These are phyloP conservation scores for Chalaropsis ovoidea DNA, from an alignment of 2,329 filamentous ascomycete species.

Conservation along the genomic window DNA sequence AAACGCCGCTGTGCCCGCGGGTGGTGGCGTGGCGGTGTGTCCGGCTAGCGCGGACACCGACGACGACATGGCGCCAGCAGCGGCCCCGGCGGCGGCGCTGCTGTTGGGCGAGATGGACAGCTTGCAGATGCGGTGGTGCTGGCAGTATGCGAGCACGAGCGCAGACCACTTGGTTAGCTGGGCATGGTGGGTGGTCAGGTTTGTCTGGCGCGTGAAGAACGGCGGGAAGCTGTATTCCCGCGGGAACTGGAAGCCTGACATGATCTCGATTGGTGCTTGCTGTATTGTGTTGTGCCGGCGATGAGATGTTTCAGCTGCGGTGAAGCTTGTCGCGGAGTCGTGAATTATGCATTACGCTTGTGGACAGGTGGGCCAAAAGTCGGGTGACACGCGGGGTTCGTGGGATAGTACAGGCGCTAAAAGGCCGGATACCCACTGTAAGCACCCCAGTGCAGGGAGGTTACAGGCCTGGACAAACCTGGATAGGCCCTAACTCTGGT, in stretches of 20 bases:
- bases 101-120: constrained; percentile 54
- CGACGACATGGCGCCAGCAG: no score
- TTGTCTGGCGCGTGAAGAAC: constrained; percentile 75
- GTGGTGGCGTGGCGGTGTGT: constrained; percentile 29
- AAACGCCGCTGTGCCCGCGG: no score
- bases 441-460: background rate
- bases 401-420: no score
- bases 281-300: background rate
- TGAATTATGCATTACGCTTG: background rate
- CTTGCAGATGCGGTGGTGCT: constrained; percentile 63
- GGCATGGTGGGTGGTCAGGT: constrained; percentile 59
- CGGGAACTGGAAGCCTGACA: constrained; percentile 44
- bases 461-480: no score
- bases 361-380: background rate
- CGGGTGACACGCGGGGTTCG: background rate
- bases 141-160: constrained; percentile 75
- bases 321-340: background rate
- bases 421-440: background rate
- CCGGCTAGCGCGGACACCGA: background rate
- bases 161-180: constrained; percentile 79
- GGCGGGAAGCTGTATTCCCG: constrained; percentile 66
- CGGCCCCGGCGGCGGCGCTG: constrained; percentile 39
- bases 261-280: background rate
- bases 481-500: no score
- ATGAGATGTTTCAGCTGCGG: background rate